These are phyloP conservation scores for Suillus tomentosus DNA, from an alignment of 768 basidiomycete genomes.

Conservation along the genomic window DNA sequence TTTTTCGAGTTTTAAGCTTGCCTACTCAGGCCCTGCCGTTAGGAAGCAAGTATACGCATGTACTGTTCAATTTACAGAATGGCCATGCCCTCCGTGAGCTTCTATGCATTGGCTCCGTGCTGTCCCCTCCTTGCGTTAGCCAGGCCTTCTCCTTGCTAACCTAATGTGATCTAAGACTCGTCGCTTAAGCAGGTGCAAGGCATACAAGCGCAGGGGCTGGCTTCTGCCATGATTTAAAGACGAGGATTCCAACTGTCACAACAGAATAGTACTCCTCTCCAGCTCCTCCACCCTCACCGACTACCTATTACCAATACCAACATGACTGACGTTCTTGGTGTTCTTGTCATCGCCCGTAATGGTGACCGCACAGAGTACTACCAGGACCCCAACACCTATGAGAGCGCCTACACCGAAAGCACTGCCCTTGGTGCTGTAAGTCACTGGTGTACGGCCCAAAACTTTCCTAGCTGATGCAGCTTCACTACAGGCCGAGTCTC, in stretches of 20 bases:
- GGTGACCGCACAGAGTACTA: constrained; percentile 70
- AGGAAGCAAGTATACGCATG: not conserved
- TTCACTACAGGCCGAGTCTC: constrained; percentile 58
- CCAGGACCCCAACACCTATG: constrained; percentile 73
- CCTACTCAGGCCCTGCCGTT: not conserved
- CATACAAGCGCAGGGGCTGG: not conserved
- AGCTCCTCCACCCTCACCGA: constrained; percentile 10
- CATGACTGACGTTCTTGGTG: constrained; percentile 66
- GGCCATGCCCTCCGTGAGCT: constrained; percentile 7
- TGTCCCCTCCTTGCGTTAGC: constrained; percentile 7
- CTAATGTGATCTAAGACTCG: constrained; percentile 6
- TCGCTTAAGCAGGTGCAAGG: constrained; percentile 5
- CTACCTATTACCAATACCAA: constrained; percentile 12
- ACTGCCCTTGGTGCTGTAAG: constrained; percentile 76
- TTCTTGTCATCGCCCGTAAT: constrained; percentile 76
- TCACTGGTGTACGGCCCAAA: not conserved
- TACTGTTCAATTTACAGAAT: constrained; percentile 1
- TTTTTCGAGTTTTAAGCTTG: constrained; percentile 3
- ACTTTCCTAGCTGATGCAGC: constrained; percentile 2
- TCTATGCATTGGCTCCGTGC: constrained; percentile 10
- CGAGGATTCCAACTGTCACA: not conserved
- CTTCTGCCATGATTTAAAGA: constrained; percentile 7
- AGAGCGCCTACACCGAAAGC: constrained; percentile 61
- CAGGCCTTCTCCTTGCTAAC: constrained; percentile 8
- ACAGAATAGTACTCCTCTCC: constrained; percentile 17